phyloP scores from a whole-genome alignment of 768 basidiomycete species.

The Suillus hirtellus region DNA sequence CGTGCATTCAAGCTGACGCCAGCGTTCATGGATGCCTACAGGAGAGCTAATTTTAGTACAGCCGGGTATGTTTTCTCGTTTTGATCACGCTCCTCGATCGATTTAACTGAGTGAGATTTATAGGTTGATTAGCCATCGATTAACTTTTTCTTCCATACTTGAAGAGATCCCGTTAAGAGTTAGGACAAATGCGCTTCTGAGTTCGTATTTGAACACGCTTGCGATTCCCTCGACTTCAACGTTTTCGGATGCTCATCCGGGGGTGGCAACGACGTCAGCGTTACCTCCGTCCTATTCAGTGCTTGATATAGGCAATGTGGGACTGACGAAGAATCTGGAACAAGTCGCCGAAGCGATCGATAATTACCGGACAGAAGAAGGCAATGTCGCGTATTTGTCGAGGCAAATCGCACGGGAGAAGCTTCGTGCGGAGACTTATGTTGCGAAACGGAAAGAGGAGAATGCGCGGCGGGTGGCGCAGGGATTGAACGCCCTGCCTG shows the following conservation, averaged over 20 bases:
- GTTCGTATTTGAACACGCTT: constrained; percentile 73
- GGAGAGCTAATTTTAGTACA: constrained; percentile 81
- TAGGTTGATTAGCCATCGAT: constrained; percentile 75
- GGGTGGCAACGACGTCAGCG: constrained; percentile 38
- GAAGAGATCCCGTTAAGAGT: constrained; percentile 85
- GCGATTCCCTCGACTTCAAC: constrained; percentile 45
- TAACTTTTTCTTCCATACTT: constrained; percentile 85
- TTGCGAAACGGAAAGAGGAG: constrained; percentile 88
- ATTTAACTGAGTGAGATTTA: constrained; percentile 15
- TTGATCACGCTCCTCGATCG: constrained; percentile 6
- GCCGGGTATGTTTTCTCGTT: constrained; percentile 57
- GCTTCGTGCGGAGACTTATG: constrained; percentile 71
- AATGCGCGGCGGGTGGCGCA: constrained; percentile 76
- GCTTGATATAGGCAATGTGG: constrained; percentile 69
- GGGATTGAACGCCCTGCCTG: constrained; percentile 82
- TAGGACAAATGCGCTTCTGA: constrained; percentile 77
- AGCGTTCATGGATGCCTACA: constrained; percentile 80
- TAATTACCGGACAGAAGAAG: constrained; percentile 86
- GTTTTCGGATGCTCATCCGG: constrained; percentile 39
- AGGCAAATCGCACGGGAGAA: constrained; percentile 90
- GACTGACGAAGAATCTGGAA: constrained; percentile 76
- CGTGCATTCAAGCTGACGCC: constrained; percentile 84
- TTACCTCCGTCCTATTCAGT: constrained; percentile 64
- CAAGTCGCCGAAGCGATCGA: constrained; percentile 85
- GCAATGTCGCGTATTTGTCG: constrained; percentile 84